phyloP scores from a whole-genome alignment of 1,284 basidiomycete genomes.

The Moesziomyces parantarcticus region DNA sequence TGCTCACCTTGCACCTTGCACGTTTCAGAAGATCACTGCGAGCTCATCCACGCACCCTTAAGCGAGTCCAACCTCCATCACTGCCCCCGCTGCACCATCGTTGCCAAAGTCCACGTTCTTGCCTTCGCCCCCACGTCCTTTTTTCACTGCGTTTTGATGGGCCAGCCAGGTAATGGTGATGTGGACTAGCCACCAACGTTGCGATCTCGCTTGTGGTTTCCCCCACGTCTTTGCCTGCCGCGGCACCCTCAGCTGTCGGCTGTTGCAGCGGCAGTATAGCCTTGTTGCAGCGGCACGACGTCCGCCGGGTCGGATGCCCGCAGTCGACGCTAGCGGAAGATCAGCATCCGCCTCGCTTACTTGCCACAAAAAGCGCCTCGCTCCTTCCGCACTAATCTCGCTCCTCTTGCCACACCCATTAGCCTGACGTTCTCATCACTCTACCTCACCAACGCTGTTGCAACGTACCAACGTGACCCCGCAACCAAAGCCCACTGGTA shows the following conservation, averaged over 20 bases:
- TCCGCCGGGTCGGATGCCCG: background rate
- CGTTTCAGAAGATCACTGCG: background rate
- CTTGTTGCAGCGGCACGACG: too few relatives aligned
- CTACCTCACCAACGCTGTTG: too few relatives aligned
- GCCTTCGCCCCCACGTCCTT: too few relatives aligned
- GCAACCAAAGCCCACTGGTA: too few relatives aligned
- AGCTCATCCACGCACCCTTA: too few relatives aligned
- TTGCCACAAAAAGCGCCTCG: background rate
- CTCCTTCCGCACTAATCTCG: background rate
- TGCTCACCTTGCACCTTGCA: background rate
- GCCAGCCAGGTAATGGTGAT: too few relatives aligned
- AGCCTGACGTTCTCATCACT: too few relatives aligned
- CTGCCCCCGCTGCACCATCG: background rate
- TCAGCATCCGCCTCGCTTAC: constrained; percentile 22
- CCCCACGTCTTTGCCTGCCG: background rate
- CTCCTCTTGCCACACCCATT: too few relatives aligned
- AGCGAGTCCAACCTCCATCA: too few relatives aligned
- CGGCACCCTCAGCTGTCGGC: background rate
- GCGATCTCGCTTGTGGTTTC: too few relatives aligned
- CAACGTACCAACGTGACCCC: too few relatives aligned
- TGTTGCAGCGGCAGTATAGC: background rate
- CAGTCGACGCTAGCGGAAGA: constrained; percentile 15
- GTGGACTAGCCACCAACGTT: constrained; percentile 24
- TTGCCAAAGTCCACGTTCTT: background rate
- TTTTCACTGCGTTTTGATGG: too few relatives aligned